Evolutionary conservation across 371 early-diverging fungal species (phyloP).

Genomic region (Fennellomyces sp.): DNA sequence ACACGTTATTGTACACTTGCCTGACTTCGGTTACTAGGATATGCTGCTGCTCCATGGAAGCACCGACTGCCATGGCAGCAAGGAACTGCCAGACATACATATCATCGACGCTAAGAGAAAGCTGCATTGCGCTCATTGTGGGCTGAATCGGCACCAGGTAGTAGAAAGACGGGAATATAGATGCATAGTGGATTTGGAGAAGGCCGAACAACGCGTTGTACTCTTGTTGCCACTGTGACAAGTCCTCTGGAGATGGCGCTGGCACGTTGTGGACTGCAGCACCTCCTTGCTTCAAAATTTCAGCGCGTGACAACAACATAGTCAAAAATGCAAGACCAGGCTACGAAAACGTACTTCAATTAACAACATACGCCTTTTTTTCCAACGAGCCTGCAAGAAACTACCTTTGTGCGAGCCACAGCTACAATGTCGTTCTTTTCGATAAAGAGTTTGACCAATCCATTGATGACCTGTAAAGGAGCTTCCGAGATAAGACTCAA

Average conservation of each 20-base stretch:
- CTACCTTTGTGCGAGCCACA: constrained; percentile 79
- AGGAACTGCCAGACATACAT: constrained; percentile 98
- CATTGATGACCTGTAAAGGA: constrained; percentile 79
- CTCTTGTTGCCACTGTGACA: constrained; percentile 73
- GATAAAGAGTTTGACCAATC: constrained; percentile 77
- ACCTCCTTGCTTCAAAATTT: constrained; percentile 82
- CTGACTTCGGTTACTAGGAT: constrained; percentile 88
- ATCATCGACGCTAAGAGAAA: constrained; percentile 69
- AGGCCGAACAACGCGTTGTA: constrained; percentile 78
- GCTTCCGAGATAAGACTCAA: constrained; percentile 82
- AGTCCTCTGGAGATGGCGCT: constrained; percentile 64
- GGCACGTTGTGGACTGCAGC: constrained; percentile 59
- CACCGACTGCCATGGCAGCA: constrained; percentile 93
- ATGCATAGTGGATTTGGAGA: constrained; percentile 76
- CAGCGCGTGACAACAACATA: constrained; percentile 88
- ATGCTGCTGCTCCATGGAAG: constrained; percentile 92
- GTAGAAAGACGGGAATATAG: constrained; percentile 72
- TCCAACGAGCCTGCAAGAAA: background rate
- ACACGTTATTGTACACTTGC: no score
- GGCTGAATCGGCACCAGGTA: constrained; percentile 52
- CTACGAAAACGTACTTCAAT: constrained; percentile 15
- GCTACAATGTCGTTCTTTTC: constrained; percentile 85
- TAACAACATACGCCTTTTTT: background rate
- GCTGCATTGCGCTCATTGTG: constrained; percentile 39
- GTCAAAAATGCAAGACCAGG: constrained; percentile 90